These are phyloP conservation scores for Ustulina deusta DNA, from an alignment of 2,329 filamentous ascomycete genomes.

Conservation along the genomic window DNA sequence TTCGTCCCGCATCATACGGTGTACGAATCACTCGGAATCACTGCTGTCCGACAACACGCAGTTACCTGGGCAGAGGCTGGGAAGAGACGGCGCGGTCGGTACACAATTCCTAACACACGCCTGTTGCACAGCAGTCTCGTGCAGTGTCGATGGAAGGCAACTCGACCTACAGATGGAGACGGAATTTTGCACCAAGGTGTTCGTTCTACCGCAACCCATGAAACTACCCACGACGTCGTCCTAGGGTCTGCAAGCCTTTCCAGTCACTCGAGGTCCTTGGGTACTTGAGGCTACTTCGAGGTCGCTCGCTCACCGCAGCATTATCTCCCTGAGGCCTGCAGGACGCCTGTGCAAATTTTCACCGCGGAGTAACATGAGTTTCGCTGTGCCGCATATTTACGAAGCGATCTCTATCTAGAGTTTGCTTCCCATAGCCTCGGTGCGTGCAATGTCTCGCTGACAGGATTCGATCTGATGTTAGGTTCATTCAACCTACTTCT, in stretches of 20 bases:
- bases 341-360: slow-evolving; percentile 14
- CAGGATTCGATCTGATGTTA: slow-evolving; percentile 13
- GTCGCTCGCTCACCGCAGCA: slow-evolving; percentile 11
- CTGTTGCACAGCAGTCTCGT: slow-evolving; percentile 19
- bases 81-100: neutral
- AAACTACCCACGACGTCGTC: neutral
- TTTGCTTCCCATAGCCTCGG: slow-evolving; percentile 1
- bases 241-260: neutral
- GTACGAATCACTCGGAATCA: neutral
- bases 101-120: neutral
- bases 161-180: slow-evolving; percentile 1
- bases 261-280: neutral
- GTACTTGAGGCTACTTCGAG: slow-evolving; percentile 27
- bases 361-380: slow-evolving; percentile 8
- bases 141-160: slow-evolving; percentile 13
- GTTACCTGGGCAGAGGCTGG: neutral
- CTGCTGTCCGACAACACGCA: neutral
- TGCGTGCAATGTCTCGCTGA: slow-evolving; percentile 5
- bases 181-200: slow-evolving; percentile 8
- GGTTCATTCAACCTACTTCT: neutral
- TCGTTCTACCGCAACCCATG: neutral
- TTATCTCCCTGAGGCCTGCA: slow-evolving; percentile 22
- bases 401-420: neutral
- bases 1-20: neutral
- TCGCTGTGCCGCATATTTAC: slow-evolving; percentile 7